A percentile compares a stretch with the other conserved stretches of the same genome.
Conservation (phyloP, 2,329 filamentous ascomycete species). For the Neonectria faginata region DNA sequence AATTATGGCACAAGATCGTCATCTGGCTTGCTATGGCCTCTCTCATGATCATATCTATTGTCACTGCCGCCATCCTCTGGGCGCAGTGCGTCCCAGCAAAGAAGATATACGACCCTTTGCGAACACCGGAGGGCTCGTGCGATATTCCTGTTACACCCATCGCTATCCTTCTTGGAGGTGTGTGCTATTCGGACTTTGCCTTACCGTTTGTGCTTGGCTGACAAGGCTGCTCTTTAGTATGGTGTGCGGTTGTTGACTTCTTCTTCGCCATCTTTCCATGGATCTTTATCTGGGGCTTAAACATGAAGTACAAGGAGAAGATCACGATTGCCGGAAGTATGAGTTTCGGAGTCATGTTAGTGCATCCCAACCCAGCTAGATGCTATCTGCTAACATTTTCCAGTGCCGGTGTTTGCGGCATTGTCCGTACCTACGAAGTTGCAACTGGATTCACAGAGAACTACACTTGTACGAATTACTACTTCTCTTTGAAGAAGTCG, state of each 20-base stretch:
- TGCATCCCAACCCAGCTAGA: not conserved
- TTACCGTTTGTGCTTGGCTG: not conserved
- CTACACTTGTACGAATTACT: slow-evolving; percentile 25
- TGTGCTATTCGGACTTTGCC: not conserved
- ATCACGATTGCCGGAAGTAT: slow-evolving; percentile 55
- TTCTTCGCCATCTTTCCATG: slow-evolving; percentile 56
- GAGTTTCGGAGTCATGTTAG: slow-evolving; percentile 55
- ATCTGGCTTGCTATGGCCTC: slow-evolving; percentile 48
- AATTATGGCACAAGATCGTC: slow-evolving; percentile 47
- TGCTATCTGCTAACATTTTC: not conserved
- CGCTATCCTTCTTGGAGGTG: slow-evolving; percentile 32
- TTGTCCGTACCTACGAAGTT: slow-evolving; percentile 32
- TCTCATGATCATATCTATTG: slow-evolving; percentile 22
- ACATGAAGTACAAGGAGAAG: slow-evolving; percentile 58
- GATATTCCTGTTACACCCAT: slow-evolving; percentile 24
- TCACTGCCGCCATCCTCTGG: slow-evolving; percentile 22
- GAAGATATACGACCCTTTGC: slow-evolving; percentile 28
- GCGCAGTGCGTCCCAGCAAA: slow-evolving; percentile 28
- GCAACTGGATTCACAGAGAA: slow-evolving; percentile 31
- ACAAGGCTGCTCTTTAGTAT: slow-evolving; percentile 17
- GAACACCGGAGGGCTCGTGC: slow-evolving; percentile 20
- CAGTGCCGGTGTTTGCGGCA: slow-evolving; percentile 34
- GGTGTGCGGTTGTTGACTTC: slow-evolving; percentile 49
- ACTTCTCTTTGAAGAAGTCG: not conserved
- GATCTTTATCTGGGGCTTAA: slow-evolving; percentile 56